These are phyloP conservation scores for Calonectria ilicicola DNA, from an alignment of 2,329 filamentous ascomycete species.

Conservation along the genomic window DNA sequence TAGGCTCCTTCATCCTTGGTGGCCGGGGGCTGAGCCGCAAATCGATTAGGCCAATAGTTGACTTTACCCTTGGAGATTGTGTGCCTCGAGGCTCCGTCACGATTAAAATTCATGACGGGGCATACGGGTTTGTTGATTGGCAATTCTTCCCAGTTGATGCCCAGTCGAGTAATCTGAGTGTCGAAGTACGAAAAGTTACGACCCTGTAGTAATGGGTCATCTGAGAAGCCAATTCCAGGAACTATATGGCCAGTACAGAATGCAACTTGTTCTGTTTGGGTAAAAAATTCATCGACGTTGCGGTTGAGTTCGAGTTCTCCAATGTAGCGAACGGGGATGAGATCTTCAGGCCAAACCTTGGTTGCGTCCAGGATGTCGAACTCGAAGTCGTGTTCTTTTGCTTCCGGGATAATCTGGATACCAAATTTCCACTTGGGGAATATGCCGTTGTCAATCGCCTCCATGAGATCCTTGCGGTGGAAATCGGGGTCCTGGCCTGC, in stretches of 20 bases:
- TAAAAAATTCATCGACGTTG: conserved; percentile 85
- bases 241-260: conserved; percentile 87
- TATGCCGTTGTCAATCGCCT: conserved; percentile 78
- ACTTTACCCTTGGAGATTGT: conserved; percentile 76
- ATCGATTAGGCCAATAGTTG: conserved; percentile 74
- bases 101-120: conserved; percentile 81
- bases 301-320: conserved; percentile 84
- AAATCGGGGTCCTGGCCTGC: conserved; percentile 83
- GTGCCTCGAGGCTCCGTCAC: conserved; percentile 80
- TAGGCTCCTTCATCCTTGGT: conserved; percentile 74
- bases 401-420: conserved; percentile 81
- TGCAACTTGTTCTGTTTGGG: conserved; percentile 84
- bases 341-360: conserved; percentile 86
- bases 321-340: conserved; percentile 80
- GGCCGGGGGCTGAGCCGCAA: conserved; percentile 74
- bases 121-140: conserved; percentile 83
- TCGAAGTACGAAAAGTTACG: conserved; percentile 73
- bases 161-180: conserved; percentile 45
- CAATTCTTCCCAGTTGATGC: conserved; percentile 81
- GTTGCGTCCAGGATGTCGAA: conserved; percentile 89
- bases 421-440: conserved; percentile 86
- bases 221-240: conserved; percentile 80
- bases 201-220: conserved; percentile 80
- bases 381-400: conserved; percentile 80
- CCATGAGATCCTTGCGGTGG: conserved; percentile 81